phyloP scores from a whole-genome alignment of 2,329 filamentous ascomycete species.

The Scolecobasidium constrictum region DNA sequence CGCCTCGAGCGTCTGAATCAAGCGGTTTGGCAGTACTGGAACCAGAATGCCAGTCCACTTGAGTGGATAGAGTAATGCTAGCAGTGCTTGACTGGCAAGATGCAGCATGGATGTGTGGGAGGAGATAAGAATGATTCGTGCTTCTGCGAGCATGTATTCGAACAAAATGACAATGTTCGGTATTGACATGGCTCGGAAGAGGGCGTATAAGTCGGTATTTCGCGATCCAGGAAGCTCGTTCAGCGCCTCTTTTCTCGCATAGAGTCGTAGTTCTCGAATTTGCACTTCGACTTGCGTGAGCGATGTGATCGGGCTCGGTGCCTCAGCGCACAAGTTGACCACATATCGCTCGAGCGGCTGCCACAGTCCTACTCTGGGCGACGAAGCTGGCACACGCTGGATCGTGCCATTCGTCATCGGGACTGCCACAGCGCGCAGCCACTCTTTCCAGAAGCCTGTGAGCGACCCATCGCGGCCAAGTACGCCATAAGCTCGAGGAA shows the following conservation, averaged over 20 bases:
- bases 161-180: conserved; percentile 88
- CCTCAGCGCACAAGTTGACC: conserved; percentile 91
- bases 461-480: conserved; percentile 74
- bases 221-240: conserved; percentile 91
- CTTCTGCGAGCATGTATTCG: conserved; percentile 87
- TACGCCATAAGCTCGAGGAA: conserved; percentile 84
- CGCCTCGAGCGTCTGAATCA: conserved; percentile 84
- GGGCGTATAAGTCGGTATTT: conserved; percentile 82
- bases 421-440: conserved; percentile 85
- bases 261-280: conserved; percentile 79
- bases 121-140: conserved; percentile 89
- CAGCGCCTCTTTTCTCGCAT: conserved; percentile 80
- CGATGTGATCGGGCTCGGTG: conserved; percentile 80
- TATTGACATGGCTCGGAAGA: conserved; percentile 82
- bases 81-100: conserved; percentile 78
- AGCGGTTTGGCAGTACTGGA: conserved; percentile 73
- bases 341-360: conserved; percentile 95
- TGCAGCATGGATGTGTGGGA: conserved; percentile 96
- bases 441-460: conserved; percentile 96
- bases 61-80: conserved; percentile 76
- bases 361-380: conserved; percentile 85
- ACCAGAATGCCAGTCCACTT: conserved; percentile 94
- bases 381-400: conserved; percentile 74
- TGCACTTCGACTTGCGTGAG: conserved; percentile 92
- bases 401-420: conserved; percentile 88